Evolutionary conservation across 495 filamentous ascomycete genomes (phyloP), one percentile per base, ranked within the genome.

Genomic region (Lentithecium fluviatile): DNA sequence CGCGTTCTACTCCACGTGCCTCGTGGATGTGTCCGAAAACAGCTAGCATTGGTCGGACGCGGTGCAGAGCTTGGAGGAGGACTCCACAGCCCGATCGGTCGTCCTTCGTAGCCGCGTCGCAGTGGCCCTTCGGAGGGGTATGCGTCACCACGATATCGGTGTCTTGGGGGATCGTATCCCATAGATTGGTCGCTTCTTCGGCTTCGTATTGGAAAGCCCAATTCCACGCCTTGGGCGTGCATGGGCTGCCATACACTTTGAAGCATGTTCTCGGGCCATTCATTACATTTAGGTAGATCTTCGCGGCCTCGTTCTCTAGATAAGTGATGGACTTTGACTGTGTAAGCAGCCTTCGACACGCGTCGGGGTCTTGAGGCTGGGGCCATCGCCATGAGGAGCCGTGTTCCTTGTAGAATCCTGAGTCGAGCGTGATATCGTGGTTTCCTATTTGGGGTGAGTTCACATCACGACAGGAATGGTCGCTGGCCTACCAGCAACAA

Each of bases 161-260:
- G 25, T 72, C 71, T 12, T 25, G 17, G 13, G 70, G 74, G 38
- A 75, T 73, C 1, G 57, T 49, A 42, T 69, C 68, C 74, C 80
- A 86, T 1, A 89, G 73, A 0, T 71, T 67, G 34, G 67, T 58
- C 13, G 82, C 83, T 37, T 79, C 69, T 5, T 69, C 66, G 6
- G 72, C 68, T 15, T 76, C 72, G 69, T 93, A 93, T 64, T 82
- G 79, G 65, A 89, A 93, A 0, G 88, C 88, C 88, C 88, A 91
- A 12, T 73, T 74, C 1, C 85, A 82, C n/a, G 75, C 65, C 6
- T 75, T 76, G 2, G 86, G 88, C 24, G 84, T 84, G 60, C 80
- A 87, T 1, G 89, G 90, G 1, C 88, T 92, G 6, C 87, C 88
- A 61, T 91, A 92, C 24, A 91, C 80, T 47, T 80, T 86, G 73